These are phyloP conservation scores for Penicillium brasilianum DNA, from an alignment of 2,329 filamentous ascomycete species.

Conservation along the genomic window DNA sequence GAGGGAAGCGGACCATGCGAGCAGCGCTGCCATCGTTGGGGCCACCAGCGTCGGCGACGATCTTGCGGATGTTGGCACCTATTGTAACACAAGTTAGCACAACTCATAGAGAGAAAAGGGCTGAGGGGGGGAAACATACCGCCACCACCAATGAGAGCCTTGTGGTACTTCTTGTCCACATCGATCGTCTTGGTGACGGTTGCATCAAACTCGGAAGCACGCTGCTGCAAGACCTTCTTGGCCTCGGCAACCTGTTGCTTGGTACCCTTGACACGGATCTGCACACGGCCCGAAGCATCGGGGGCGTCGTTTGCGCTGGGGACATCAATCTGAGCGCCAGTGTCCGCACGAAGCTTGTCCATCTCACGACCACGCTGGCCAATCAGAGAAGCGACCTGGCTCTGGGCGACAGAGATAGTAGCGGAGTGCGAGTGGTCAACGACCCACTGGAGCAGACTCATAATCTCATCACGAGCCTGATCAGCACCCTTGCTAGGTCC, in stretches of 20 bases:
- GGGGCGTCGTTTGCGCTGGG: constrained; percentile 76
- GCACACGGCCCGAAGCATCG: constrained; percentile 70
- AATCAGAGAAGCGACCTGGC: constrained; percentile 91
- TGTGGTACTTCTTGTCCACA: constrained; percentile 92
- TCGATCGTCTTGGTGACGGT: constrained; percentile 84
- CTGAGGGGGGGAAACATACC: constrained; percentile 63
- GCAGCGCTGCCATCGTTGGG: constrained; percentile 84
- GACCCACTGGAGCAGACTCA: constrained; percentile 85
- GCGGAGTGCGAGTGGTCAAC: constrained; percentile 84
- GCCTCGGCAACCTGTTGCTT: constrained; percentile 89
- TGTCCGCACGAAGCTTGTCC: constrained; percentile 83
- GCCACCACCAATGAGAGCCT: constrained; percentile 80
- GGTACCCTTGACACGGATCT: constrained; percentile 90
- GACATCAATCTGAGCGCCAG: constrained; percentile 89
- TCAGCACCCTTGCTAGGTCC: constrained; percentile 93
- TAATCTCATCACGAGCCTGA: constrained; percentile 86
- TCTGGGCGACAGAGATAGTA: constrained; percentile 83
- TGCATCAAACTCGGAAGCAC: constrained; percentile 84
- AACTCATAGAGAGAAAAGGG: background rate
- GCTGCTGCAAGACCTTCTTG: constrained; percentile 86
- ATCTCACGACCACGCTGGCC: constrained; percentile 88
- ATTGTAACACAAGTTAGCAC: constrained; percentile 48
- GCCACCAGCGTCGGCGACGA: constrained; percentile 86
- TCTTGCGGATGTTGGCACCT: constrained; percentile 84
- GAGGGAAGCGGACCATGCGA: constrained; percentile 92